Evolutionary conservation across 257 asterid genomes (phyloP), one percentile per base, ranked within the genome.

Genomic region (Solanum sejunctum): DNA sequence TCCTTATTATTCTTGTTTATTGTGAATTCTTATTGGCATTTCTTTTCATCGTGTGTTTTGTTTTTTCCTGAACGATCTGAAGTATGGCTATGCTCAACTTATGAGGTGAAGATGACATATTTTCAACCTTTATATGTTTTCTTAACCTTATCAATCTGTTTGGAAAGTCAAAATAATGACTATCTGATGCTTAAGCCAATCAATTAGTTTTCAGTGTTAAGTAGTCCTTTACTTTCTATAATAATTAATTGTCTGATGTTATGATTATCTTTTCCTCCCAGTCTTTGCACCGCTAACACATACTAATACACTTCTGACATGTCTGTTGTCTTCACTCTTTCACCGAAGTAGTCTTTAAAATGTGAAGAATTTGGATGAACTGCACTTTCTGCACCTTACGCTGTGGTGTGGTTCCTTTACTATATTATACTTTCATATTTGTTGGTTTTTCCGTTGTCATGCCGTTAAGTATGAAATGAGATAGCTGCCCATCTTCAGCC

Each of bases 1-100:
- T 84, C 81, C 88, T 67, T 72, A 39, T 84, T 84, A 5, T 79
- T 81, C 60, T 77, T 77, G 82, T 77, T 77, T 51, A 23, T 77
- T 52, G 17, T 51, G 82, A 77, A 6, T 77, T 77, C 82, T 51
- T 77, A 51, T 23, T 77, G 82, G 16, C 82, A 77, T 49, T 15
- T 72, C 82, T 85, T 39, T 69, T 43, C 71, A 45, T 81, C 85
- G 71, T 66, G 9, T 84, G 57, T 7, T n/a, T 75, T 77, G 82
- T 77, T 49, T 49, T 45, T 51, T 51, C 82, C 43, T 3, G 45
- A 75, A 23, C 0, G 10, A 49, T 75, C 23, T 26, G 82, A 52
- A 23, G 61, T 49, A 75, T 23, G 82, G 15, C 26, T 49, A 49
- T 75, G 15, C 23, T 77, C 82, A 49, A 77, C 23, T 77, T 77